Evolutionary conservation across 2,329 filamentous ascomycete species (phyloP).

Genomic region (Esteya vermicola): DNA sequence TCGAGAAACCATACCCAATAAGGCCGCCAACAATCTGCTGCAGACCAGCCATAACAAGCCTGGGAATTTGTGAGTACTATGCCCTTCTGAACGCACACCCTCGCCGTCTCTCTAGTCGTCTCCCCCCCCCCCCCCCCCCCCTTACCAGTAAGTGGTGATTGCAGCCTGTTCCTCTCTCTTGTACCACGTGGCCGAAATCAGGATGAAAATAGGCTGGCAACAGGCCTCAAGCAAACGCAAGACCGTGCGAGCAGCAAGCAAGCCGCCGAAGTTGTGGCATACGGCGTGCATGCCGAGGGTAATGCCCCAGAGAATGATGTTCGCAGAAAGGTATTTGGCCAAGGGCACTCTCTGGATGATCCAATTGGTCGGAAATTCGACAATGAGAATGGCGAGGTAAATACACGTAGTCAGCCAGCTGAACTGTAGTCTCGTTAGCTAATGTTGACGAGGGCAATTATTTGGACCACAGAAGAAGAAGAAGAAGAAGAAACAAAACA

Average conservation of each 20-base stretch:
- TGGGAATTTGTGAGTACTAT: no score
- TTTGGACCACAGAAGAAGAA: no score
- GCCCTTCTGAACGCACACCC: no score
- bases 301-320: constrained; percentile 5
- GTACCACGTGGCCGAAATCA: constrained; percentile 19
- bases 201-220: constrained; percentile 16
- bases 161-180: constrained; percentile 6
- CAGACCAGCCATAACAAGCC: constrained; percentile 22
- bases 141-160: constrained; percentile 16
- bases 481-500: no score
- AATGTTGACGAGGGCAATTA: no score
- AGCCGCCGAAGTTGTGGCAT: constrained; percentile 13
- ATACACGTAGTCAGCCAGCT: constrained; percentile 22
- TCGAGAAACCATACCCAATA: constrained; percentile 17
- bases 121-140: no score
- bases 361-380: constrained; percentile 28
- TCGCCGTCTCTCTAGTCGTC: no score
- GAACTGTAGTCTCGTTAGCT: no score
- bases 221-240: constrained; percentile 18
- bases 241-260: constrained; percentile 16
- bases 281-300: neutral
- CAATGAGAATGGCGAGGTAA: constrained; percentile 33
- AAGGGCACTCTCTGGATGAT: constrained; percentile 14
- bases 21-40: constrained; percentile 23
- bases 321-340: constrained; percentile 8